Base-by-base conservation (phyloP, 352 stramenopile genomes). In the Globisporangium nagaii region DNA sequence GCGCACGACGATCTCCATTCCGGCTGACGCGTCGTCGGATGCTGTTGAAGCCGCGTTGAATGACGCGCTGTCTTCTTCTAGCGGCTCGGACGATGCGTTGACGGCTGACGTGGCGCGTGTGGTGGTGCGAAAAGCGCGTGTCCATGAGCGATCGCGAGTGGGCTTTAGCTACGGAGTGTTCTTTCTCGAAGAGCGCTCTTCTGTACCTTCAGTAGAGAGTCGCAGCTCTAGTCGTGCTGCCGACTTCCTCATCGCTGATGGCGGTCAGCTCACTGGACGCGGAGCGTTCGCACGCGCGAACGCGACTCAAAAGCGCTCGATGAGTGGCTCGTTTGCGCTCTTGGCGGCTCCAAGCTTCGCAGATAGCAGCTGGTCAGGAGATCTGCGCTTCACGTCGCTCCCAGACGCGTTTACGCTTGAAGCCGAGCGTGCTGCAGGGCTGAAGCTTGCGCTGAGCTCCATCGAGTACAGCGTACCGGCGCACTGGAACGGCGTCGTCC, bases 211-310 rank as follows among this genome's bases (percentile, higher is more conserved):
- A 2, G 19, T 24, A 41, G 8, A 27, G 5, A 6, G 19, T n/a
- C n/a, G n/a, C n/a, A n/a, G n/a, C n/a, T n/a, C n/a, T 12, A 25
- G 30, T 17, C n/a, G n/a, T 19, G 3, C 25, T 37, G 12, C 15
- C 17, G 8, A 30, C 28, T 8, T 27, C 28, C 32, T 63, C 28
- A 27, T 49, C 3, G 54, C 36, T 7, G 39, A 63, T 15, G 48
- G 46, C 5, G 37, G 43, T 32, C n/a, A 27, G 11, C 42, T 66
- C 5, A 53, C 41, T 22, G 47, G 53, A 12, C n/a, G 59, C 1
- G 60, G 53, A 8, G 60, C 58, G 25, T 61, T 57, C 30, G 58
- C 58, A n/a, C 43, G 43, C 6, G 52, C 57, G 8, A 19, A 65
- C 11, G n/a, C 12, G 7, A 10, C 53, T 17, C 43, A 47, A 20